phyloP scores from a whole-genome alignment of 2,329 filamentous ascomycete genomes.

The Coniochaeta sp. region DNA sequence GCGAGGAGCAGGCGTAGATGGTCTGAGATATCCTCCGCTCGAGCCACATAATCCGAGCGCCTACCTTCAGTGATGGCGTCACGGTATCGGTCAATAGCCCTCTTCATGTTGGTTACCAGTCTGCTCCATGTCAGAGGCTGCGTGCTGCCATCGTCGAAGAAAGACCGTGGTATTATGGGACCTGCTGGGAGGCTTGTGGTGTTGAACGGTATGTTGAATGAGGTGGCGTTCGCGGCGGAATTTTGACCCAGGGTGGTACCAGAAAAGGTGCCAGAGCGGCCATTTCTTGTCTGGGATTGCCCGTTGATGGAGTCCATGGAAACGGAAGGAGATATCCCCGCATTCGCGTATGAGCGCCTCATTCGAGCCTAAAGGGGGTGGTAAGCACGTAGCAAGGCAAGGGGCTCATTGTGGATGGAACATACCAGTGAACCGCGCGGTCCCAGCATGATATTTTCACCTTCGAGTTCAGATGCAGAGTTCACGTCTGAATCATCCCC shows the following conservation, averaged over 20 bases:
- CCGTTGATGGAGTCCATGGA: constrained; percentile 88
- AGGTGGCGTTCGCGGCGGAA: constrained; percentile 52
- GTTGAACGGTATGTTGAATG: constrained; percentile 53
- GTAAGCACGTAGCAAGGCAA: not conserved
- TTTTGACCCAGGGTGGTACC: constrained; percentile 39
- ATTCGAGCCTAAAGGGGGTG: constrained; percentile 41
- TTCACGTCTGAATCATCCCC: constrained; percentile 79
- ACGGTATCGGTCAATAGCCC: constrained; percentile 81
- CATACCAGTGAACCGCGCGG: constrained; percentile 64
- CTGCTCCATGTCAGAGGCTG: constrained; percentile 81
- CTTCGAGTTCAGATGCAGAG: constrained; percentile 79
- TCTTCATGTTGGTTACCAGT: constrained; percentile 87
- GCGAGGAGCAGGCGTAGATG: constrained; percentile 89
- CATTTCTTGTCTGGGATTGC: constrained; percentile 48
- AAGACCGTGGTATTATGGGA: constrained; percentile 65
- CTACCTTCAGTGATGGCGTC: constrained; percentile 79
- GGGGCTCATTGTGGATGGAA: constrained; percentile 9
- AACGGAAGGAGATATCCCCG: constrained; percentile 74
- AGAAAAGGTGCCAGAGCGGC: constrained; percentile 48
- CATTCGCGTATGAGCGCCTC: constrained; percentile 56
- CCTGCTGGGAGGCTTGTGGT: constrained; percentile 51
- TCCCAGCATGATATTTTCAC: constrained; percentile 62
- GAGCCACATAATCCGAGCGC: constrained; percentile 83
- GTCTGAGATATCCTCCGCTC: constrained; percentile 97
- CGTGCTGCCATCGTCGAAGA: constrained; percentile 83